These are phyloP conservation scores for Epicoccum sorghinum DNA, from an alignment of 2,329 filamentous ascomycete species.

Conservation along the genomic window DNA sequence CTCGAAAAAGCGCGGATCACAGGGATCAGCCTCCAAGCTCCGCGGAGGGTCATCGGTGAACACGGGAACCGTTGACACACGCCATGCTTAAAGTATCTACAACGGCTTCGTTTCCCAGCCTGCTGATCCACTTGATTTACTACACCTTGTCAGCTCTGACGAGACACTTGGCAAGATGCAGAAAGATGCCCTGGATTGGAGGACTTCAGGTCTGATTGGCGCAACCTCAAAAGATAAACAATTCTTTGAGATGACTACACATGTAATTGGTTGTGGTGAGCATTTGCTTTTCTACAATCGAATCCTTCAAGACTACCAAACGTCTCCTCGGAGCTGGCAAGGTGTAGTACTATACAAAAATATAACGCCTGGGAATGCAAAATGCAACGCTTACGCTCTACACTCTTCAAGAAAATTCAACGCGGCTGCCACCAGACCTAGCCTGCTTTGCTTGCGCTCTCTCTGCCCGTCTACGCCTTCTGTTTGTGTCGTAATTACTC, in stretches of 20 bases:
- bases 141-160: background rate
- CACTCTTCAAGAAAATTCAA: slow-evolving; percentile 47
- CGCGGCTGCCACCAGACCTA: slow-evolving; percentile 43
- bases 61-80: slow-evolving; percentile 11
- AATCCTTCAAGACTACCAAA: no score
- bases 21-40: slow-evolving; percentile 13
- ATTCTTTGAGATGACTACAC: no score
- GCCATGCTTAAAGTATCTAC: slow-evolving; percentile 8
- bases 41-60: slow-evolving; percentile 20
- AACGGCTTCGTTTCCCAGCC: background rate
- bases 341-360: background rate
- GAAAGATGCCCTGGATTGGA: no score
- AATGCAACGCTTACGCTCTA: background rate
- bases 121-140: background rate
- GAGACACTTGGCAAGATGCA: no score
- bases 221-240: no score
- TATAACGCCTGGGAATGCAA: slow-evolving; percentile 20
- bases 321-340: no score
- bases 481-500: slow-evolving; percentile 49
- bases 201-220: no score
- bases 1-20: slow-evolving; percentile 17
- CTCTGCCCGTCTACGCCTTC: slow-evolving; percentile 48
- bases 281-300: no score
- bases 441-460: slow-evolving; percentile 48
- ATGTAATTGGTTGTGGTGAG: no score